phyloP scores from a whole-genome alignment of 2,329 filamentous ascomycete species.

The Xylaria sp. region DNA sequence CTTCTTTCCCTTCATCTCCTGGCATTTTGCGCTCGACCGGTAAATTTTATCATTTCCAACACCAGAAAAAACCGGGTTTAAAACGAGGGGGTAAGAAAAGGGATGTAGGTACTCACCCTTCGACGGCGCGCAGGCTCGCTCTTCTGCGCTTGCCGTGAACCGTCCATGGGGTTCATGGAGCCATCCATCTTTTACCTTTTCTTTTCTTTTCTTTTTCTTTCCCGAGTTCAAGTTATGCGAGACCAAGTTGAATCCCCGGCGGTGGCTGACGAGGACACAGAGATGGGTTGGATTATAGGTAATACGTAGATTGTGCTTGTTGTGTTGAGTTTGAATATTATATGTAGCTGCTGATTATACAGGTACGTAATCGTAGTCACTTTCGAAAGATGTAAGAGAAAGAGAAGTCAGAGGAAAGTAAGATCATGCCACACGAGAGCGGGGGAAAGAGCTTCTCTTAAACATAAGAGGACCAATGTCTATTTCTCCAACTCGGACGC shows the following conservation, averaged over 20 bases:
- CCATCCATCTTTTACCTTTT: conserved; percentile 40
- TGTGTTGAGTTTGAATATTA: neutral
- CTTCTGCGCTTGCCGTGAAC: conserved; percentile 10
- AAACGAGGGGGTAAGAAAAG: neutral
- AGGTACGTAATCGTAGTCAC: neutral
- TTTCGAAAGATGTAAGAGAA: neutral
- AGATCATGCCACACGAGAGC: conserved; percentile 20
- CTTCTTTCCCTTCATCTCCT: neutral
- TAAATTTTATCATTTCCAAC: neutral
- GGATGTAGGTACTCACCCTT: conserved; percentile 38
- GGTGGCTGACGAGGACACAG: neutral
- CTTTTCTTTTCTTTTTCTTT: no score
- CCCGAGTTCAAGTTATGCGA: neutral
- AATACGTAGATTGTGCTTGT: neutral
- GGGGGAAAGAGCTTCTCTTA: conserved; percentile 27
- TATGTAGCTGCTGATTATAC: neutral
- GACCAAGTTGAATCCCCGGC: conserved; percentile 7
- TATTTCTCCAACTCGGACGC: neutral
- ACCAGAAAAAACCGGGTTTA: no score
- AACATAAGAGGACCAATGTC: neutral
- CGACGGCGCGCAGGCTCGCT: conserved; percentile 39
- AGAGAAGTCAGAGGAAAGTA: neutral
- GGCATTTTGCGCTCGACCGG: no score
- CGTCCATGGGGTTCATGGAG: conserved; percentile 33
- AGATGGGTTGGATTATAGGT: conserved; percentile 15